Evolutionary conservation across 2,329 filamentous ascomycete genomes (phyloP).

Genomic region (Xylaria sp.): DNA sequence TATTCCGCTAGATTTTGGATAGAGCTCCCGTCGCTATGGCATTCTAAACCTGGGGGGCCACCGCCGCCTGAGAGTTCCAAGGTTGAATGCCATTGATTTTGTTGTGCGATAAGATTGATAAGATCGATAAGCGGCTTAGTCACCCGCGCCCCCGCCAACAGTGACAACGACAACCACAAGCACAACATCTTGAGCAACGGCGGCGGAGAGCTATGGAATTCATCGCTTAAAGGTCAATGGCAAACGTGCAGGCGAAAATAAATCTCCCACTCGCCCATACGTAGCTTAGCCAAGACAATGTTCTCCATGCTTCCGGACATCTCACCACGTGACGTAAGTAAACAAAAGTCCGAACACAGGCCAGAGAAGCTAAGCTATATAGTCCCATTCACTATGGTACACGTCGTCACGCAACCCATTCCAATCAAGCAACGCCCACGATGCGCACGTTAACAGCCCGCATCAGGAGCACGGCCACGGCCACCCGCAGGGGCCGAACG

Average conservation of each 20-base stretch:
- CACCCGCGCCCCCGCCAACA: constrained; percentile 22
- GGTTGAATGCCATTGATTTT: no score
- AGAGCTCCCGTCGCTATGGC: neutral
- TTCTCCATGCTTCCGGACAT: constrained; percentile 70
- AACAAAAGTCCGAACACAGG: constrained; percentile 4
- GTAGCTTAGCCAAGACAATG: constrained; percentile 46
- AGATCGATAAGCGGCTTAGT: constrained; percentile 21
- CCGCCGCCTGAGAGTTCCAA: neutral
- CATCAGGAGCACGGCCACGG: constrained; percentile 28
- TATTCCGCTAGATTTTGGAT: neutral
- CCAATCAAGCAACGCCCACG: constrained; percentile 41
- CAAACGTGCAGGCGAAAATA: neutral
- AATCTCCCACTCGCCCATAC: neutral
- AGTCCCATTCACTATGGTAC: constrained; percentile 79
- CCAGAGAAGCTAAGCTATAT: constrained; percentile 14
- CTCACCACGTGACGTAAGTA: constrained; percentile 70
- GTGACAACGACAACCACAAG: neutral
- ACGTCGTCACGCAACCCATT: constrained; percentile 63
- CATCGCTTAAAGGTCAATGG: neutral
- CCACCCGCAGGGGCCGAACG: constrained; percentile 37
- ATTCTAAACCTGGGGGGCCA: neutral
- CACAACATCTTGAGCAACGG: neutral
- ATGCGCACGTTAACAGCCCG: constrained; percentile 39
- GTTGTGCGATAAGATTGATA: constrained; percentile 17
- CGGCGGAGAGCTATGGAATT: neutral